A percentile compares a stretch with the other conserved stretches of the same genome.
These are phyloP conservation scores for Trichoderma sp. DNA, from an alignment of 2,329 filamentous ascomycete species.

Conservation along the genomic window DNA sequence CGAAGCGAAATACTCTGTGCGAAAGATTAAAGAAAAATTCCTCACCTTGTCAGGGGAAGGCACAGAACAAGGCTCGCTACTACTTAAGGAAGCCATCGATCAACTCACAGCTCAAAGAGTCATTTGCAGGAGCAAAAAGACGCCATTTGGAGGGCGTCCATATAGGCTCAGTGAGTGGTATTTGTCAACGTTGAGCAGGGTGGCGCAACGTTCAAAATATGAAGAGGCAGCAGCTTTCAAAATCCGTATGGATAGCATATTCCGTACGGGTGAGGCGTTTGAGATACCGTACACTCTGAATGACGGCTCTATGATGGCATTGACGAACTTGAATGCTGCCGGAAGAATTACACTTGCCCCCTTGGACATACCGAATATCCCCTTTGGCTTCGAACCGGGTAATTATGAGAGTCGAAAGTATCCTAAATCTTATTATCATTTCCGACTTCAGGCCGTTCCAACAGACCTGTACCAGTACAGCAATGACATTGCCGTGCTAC, in stretches of 20 bases:
- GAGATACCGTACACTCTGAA: slow-evolving; percentile 55
- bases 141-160: slow-evolving; percentile 56
- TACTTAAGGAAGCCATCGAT: slow-evolving; percentile 50
- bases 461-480: slow-evolving; percentile 63
- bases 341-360: slow-evolving; percentile 55
- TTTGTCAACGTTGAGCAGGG: slow-evolving; percentile 54
- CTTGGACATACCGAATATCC: slow-evolving; percentile 57
- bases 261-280: slow-evolving; percentile 43
- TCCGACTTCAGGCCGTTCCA: slow-evolving; percentile 58
- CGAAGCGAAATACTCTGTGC: slow-evolving; percentile 47
- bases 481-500: slow-evolving; percentile 46
- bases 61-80: slow-evolving; percentile 39
- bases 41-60: slow-evolving; percentile 45
- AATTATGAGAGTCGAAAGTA: slow-evolving; percentile 70
- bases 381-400: slow-evolving; percentile 68
- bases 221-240: slow-evolving; percentile 61
- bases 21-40: slow-evolving; percentile 51
- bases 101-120: slow-evolving; percentile 52
- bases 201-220: slow-evolving; percentile 54
- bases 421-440: slow-evolving; percentile 63
- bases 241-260: slow-evolving; percentile 54
- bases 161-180: slow-evolving; percentile 63
- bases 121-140: slow-evolving; percentile 58
- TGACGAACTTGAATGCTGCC: slow-evolving; percentile 62
- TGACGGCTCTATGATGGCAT: slow-evolving; percentile 65